These are phyloP conservation scores for Eremothecium sinecaudum DNA, from an alignment of 1,139 yeast genomes.

Conservation along the genomic window DNA sequence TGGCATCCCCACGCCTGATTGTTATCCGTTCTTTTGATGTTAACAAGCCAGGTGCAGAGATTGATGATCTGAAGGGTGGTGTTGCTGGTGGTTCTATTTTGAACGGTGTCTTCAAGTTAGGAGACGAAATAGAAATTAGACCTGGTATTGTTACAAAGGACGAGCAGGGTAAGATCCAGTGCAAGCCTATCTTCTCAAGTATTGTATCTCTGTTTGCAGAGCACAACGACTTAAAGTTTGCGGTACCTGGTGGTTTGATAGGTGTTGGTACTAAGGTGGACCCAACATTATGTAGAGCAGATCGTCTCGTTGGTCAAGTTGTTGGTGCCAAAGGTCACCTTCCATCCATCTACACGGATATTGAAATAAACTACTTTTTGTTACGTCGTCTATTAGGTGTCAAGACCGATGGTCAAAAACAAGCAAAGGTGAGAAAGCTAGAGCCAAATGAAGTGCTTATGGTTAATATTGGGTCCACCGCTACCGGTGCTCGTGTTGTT, in stretches of 20 bases:
- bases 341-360: constrained; percentile 93
- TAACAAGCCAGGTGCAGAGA: constrained; percentile 97
- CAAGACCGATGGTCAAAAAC: constrained; percentile 95
- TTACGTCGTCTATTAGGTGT: constrained; percentile 97
- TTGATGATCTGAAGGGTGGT: constrained; percentile 97
- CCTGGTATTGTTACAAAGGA: constrained; percentile 98
- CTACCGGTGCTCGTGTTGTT: constrained; percentile 97
- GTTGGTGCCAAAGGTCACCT: constrained; percentile 95
- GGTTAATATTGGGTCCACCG: constrained; percentile 99
- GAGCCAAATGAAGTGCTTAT: constrained; percentile 92
- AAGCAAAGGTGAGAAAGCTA: constrained; percentile 91
- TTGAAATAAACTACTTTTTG: constrained; percentile 93
- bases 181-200: constrained; percentile 91
- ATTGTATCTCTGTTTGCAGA: constrained; percentile 94
- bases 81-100: constrained; percentile 99
- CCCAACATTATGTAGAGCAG: constrained; percentile 98
- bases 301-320: constrained; percentile 97
- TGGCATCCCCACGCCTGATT: constrained; percentile 87
- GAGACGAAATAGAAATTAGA: constrained; percentile 97
- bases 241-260: constrained; percentile 99
- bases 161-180: constrained; percentile 84
- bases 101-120: constrained; percentile 92
- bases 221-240: constrained; percentile 93
- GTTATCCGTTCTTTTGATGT: constrained; percentile 98
- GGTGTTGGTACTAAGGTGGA: constrained; percentile 99